A percentile compares a stretch with the other conserved stretches of the same genome.
Conservation (phyloP, 805 yeast genomes). For the Wilhelminamyces savonicus region DNA sequence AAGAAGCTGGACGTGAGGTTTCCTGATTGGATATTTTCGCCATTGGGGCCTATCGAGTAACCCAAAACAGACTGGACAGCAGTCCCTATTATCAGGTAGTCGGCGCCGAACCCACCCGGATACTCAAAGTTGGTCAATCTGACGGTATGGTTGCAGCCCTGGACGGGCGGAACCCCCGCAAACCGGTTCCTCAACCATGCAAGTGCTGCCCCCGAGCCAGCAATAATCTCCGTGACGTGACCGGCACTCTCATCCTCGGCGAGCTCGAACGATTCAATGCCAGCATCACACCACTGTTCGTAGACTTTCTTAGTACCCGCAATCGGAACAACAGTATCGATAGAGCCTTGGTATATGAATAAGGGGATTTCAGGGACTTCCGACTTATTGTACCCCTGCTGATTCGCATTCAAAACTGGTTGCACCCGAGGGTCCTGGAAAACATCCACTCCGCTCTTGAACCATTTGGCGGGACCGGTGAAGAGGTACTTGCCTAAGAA, state of each 20-base stretch:
- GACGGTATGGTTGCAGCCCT: background rate
- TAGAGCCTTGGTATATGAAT: constrained; percentile 15
- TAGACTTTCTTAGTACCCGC: constrained; percentile 12
- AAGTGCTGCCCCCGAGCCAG: constrained; percentile 1
- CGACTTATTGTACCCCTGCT: background rate
- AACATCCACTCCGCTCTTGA: background rate
- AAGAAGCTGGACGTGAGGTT: too few species aligned
- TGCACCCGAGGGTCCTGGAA: constrained; percentile 1
- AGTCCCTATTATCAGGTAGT: too few species aligned
- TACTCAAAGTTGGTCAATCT: background rate
- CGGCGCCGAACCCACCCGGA: too few species aligned
- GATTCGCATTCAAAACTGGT: constrained; percentile 1
- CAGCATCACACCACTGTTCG: constrained; percentile 22
- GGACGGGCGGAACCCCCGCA: background rate
- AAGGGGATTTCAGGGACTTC: constrained; percentile 17
- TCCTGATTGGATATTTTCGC: too few species aligned
- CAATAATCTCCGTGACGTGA: constrained; percentile 16
- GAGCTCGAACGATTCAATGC: constrained; percentile 22
- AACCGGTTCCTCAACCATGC: too few species aligned
- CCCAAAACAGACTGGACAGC: too few species aligned
- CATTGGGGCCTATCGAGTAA: too few species aligned
- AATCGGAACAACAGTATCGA: constrained; percentile 17
- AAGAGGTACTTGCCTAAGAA: background rate
- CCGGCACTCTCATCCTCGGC: constrained; percentile 17
- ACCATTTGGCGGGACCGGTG: background rate